Percentiles rank a stretch among this genome's conserved stretches.
phyloP scores from a whole-genome alignment of 305 asterid species.

The Solanum hybrid region DNA sequence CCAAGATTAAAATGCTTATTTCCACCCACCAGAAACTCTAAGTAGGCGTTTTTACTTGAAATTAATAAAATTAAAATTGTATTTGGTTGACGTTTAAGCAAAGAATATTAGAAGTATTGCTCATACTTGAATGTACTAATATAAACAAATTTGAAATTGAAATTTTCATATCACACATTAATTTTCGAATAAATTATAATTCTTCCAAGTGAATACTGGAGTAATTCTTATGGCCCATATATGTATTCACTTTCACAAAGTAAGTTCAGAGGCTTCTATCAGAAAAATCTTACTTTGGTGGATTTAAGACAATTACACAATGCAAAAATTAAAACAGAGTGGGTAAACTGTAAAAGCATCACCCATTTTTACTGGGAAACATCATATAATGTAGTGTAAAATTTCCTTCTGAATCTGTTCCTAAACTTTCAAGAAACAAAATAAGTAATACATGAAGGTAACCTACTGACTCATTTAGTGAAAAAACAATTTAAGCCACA shows the following conservation, averaged over 20 bases:
- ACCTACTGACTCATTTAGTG: background rate
- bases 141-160: background rate
- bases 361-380: background rate
- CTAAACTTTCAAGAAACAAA: slow-evolving; percentile 13
- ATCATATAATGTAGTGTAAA: background rate
- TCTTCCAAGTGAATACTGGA: background rate
- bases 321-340: background rate
- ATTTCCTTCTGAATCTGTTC: slow-evolving; percentile 6
- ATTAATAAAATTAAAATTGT: background rate
- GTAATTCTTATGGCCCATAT: background rate
- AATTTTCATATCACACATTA: background rate
- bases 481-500: background rate
- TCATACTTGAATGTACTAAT: background rate
- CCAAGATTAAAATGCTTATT: background rate
- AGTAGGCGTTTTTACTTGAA: background rate
- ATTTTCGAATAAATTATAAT: background rate
- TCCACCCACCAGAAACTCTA: background rate
- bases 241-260: background rate
- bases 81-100: background rate
- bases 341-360: background rate
- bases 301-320: background rate
- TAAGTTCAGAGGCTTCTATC: background rate
- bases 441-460: background rate
- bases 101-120: background rate
- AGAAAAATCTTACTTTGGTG: background rate